A percentile compares a stretch with the other conserved stretches of the same genome.
Conservation (phyloP, 2,329 filamentous ascomycete genomes). For the Tolypocladium album region DNA sequence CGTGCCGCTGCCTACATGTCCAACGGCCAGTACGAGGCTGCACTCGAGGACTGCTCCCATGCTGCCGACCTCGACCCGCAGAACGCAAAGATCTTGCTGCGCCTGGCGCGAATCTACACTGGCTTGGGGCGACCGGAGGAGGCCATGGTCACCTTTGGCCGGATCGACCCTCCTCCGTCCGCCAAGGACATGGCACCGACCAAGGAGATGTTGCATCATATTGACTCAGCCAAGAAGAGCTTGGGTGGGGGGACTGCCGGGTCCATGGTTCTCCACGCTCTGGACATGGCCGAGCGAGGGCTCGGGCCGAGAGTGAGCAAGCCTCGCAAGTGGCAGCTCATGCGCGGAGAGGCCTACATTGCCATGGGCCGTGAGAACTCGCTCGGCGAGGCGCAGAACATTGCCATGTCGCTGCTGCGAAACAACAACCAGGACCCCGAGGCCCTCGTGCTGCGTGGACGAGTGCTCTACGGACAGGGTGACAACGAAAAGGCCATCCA, state of each 20-base stretch:
- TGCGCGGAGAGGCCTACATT: constrained; percentile 84
- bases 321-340: constrained; percentile 86
- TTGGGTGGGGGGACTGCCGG: constrained; percentile 65
- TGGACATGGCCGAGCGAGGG: constrained; percentile 79
- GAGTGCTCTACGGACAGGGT: constrained; percentile 79
- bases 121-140: constrained; percentile 78
- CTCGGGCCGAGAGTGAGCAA: constrained; percentile 65
- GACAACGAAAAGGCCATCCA: constrained; percentile 93
- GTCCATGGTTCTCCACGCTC: constrained; percentile 84
- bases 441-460: constrained; percentile 78
- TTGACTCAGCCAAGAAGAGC: constrained; percentile 69
- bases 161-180: constrained; percentile 70
- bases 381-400: constrained; percentile 81
- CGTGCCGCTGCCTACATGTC: constrained; percentile 91
- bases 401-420: constrained; percentile 79
- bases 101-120: constrained; percentile 83
- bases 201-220: constrained; percentile 72
- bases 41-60: constrained; percentile 75
- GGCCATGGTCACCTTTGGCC: constrained; percentile 70
- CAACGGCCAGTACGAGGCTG: constrained; percentile 65
- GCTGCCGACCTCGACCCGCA: constrained; percentile 75
- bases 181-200: constrained; percentile 80
- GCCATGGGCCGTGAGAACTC: constrained; percentile 88
- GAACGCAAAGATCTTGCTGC: constrained; percentile 80
- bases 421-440: constrained; percentile 88